Base-by-base conservation (phyloP, 768 basidiomycete genomes). In the Leccinellum albellum region DNA sequence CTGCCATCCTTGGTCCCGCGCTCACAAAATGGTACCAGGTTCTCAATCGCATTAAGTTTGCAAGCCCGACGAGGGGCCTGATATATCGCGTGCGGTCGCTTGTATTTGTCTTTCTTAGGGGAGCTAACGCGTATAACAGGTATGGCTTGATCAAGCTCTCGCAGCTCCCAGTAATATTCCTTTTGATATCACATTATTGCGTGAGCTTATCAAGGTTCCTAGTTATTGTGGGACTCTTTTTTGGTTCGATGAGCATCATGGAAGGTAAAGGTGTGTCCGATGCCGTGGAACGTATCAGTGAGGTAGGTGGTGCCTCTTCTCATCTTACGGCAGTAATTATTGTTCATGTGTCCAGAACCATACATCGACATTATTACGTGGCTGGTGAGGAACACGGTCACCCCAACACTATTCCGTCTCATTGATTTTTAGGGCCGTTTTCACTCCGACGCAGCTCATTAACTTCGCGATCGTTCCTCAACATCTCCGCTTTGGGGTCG, bases 11-110 rank as follows among this genome's bases (percentile, higher is more conserved):
- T 71, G 92, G 89, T 3, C 91, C 94, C 4, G 77, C 81, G 14
- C 78, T 94, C 68, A 90, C 91, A 2, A 87, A 83, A 58, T 95
- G 93, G 92, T 91, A 89, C 64, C 76, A 81, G 51, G 73, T 86
- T 57, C 78, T 94, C 54, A 85, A 89, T 64, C 73, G 85, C 7
- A 78, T 94, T 60, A 83, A 85, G 60, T 89, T 93, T 67, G 61
- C 82, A 2, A 82, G 73, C 55, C 85, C 85, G 1, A 82, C 78
- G 0, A 80, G 74, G 60, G 85, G 79, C 0, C 70, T 88, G 40
- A 67, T 84, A 10, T 87, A 86, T 63, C 77, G 87, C 33, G 89
- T 89, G 50, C 46, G 84, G 64, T 45, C 12, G 33, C 33, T 50
- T 24, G 2, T 9, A 13, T 6, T 50, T 15, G 8, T 32, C 29